Evolutionary conservation across 257 asterid genomes (phyloP), one percentile per base, ranked within the genome.

Genomic region (Forsythia suspensa): DNA sequence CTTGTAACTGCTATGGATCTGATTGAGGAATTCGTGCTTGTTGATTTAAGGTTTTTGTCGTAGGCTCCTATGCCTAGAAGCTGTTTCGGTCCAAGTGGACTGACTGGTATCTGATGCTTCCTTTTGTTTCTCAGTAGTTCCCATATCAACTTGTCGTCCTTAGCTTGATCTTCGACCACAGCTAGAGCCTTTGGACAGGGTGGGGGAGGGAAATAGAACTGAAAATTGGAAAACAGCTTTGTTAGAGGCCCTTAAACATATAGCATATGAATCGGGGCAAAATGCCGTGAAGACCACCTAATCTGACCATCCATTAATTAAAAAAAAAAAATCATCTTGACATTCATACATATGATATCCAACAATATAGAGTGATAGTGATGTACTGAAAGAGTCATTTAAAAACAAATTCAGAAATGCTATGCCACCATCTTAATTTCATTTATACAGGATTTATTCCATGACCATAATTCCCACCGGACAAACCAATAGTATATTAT

Each of bases 101-200:
- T 81, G 55, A 80, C 84, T 42, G 90, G 80, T 29, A 24, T 71
- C 68, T 77, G 85, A 68, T 83, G 66, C 79, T 88, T 89, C 88
- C 94, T 86, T 81, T 84, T 91, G 82, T 79, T 88, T 73, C 85
- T 84, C 70, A 90, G 92, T 11, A 90, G 73, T 43, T 90, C 89
- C 97, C 94, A 87, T 44, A 88, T 51, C 72, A 87, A 77, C 77
- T 67, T 84, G 36, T 90, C 94, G 40, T 85, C 94, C 81, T 84
- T 87, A 15, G 85, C 83, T 61, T 81, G 89, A 86, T 89, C 90
- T 65, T 79, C 85, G 66, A 81, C 84, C 70, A 34, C 69, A 69
- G 16, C 37, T 37, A 69, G 48, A 78, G 74, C 55, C 87, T 89
- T 79, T 73, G 69, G 41, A 24, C 29, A 8, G 43, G 55, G 43